These are phyloP conservation scores for Volvox reticuliferus DNA, from an alignment of 139 green algal genomes.

Conservation along the genomic window DNA sequence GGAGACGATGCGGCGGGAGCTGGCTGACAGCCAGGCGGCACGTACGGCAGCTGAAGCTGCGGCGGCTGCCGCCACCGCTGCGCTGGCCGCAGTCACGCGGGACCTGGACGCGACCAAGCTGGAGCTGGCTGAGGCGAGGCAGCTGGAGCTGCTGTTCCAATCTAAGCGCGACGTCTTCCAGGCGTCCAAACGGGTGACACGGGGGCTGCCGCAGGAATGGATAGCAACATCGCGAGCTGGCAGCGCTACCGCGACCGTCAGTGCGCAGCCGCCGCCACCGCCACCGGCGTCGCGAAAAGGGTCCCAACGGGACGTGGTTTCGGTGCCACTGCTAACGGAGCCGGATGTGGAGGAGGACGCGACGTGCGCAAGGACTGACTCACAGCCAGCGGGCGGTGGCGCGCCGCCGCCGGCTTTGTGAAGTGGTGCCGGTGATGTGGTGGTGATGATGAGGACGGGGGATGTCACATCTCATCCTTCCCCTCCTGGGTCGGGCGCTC, in stretches of 20 bases:
- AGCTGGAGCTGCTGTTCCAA: slow-evolving; percentile 25
- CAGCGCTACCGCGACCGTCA: too few relatives aligned
- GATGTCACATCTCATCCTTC: too few relatives aligned
- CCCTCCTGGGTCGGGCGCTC: too few relatives aligned
- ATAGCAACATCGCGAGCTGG: not conserved
- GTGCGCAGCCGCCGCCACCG: not conserved
- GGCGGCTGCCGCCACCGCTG: not conserved
- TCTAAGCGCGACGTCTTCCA: not conserved
- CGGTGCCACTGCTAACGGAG: not conserved
- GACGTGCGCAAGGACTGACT: too few relatives aligned
- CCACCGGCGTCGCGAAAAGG: not conserved
- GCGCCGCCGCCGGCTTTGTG: too few relatives aligned
- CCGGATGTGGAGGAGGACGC: not conserved
- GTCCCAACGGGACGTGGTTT: not conserved
- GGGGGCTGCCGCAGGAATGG: slow-evolving; percentile 1
- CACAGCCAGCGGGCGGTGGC: too few relatives aligned
- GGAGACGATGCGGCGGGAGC: not conserved
- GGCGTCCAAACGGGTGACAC: not conserved
- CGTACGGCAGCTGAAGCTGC: not conserved
- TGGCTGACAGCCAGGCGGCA: not conserved
- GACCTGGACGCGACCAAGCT: not conserved
- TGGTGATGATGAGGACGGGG: too few relatives aligned
- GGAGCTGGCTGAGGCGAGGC: slow-evolving; percentile 11
- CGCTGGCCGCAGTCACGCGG: not conserved
- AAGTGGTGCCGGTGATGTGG: too few relatives aligned